Percentiles rank a stretch among this genome's conserved stretches.
phyloP scores from a whole-genome alignment of 2,329 filamentous ascomycete species.

The Claviceps citrina region DNA sequence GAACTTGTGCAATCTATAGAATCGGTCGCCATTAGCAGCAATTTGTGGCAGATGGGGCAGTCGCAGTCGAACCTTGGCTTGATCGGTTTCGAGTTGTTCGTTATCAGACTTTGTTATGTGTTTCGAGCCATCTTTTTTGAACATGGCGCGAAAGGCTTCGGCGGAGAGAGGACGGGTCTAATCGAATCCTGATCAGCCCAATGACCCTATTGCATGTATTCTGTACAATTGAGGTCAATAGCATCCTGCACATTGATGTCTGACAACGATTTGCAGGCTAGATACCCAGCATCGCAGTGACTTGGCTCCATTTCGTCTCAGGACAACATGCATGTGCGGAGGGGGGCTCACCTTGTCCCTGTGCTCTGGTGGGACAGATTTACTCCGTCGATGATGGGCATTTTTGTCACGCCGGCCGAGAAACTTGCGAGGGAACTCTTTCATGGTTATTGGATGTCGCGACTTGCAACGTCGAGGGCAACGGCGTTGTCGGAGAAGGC shows the following conservation, averaged over 20 bases:
- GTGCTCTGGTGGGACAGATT: slow-evolving; percentile 35
- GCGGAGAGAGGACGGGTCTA: slow-evolving; percentile 38
- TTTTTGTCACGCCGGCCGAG: slow-evolving; percentile 56
- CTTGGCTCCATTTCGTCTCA: background rate
- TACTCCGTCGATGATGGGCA: slow-evolving; percentile 35
- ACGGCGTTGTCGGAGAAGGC: background rate
- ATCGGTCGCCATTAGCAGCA: background rate
- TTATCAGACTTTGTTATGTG: slow-evolving; percentile 28
- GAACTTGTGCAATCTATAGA: slow-evolving; percentile 27
- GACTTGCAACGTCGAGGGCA: background rate
- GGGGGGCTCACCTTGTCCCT: slow-evolving; percentile 30
- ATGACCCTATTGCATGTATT: no score
- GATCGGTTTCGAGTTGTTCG: slow-evolving; percentile 15
- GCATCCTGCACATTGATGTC: background rate
- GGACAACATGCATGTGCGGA: background rate
- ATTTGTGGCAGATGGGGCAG: background rate
- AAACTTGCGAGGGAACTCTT: slow-evolving; percentile 46
- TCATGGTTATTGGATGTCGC: slow-evolving; percentile 24
- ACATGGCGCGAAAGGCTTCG: slow-evolving; percentile 47
- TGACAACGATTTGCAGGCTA: background rate
- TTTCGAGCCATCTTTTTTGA: slow-evolving; percentile 44
- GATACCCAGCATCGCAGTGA: background rate
- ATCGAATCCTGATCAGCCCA: background rate
- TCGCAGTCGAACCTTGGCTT: slow-evolving; percentile 15
- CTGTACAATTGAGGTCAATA: background rate